A percentile compares a stretch with the other conserved stretches of the same genome.
phyloP scores from a whole-genome alignment of 306 rosid species.

The Rosa persica region DNA sequence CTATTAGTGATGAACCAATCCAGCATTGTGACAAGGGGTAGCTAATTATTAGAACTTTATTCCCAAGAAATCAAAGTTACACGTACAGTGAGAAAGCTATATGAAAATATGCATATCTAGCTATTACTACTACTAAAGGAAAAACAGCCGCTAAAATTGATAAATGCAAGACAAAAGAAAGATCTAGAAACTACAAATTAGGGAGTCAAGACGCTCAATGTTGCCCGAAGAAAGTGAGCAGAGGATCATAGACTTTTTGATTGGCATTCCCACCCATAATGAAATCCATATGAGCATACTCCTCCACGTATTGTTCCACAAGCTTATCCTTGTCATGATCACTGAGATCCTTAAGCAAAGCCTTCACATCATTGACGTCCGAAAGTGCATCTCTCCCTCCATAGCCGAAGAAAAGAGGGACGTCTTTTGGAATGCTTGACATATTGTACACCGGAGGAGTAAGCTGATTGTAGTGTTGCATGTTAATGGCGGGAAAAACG shows the following conservation, averaged over 20 bases:
- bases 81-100: neutral
- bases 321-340: conserved; percentile 62
- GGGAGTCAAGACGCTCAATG: conserved; percentile 25
- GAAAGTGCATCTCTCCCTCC: conserved; percentile 77
- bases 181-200: neutral
- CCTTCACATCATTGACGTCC: conserved; percentile 61
- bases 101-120: neutral
- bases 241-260: conserved; percentile 65
- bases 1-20: neutral
- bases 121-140: neutral
- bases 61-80: neutral
- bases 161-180: neutral
- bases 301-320: conserved; percentile 57
- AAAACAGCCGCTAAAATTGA: neutral
- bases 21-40: neutral
- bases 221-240: conserved; percentile 64
- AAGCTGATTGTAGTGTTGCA: conserved; percentile 58
- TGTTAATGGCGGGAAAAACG: conserved; percentile 37
- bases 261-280: conserved; percentile 71
- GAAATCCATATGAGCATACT: conserved; percentile 84
- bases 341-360: conserved; percentile 45
- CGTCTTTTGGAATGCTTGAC: conserved; percentile 57
- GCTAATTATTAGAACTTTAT: neutral
- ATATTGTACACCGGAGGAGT: conserved; percentile 71
- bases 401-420: conserved; percentile 65